Evolutionary conservation across 352 stramenopile species (phyloP), one percentile per base, ranked within the genome.

Genomic region (Saprolegnia diclina): DNA sequence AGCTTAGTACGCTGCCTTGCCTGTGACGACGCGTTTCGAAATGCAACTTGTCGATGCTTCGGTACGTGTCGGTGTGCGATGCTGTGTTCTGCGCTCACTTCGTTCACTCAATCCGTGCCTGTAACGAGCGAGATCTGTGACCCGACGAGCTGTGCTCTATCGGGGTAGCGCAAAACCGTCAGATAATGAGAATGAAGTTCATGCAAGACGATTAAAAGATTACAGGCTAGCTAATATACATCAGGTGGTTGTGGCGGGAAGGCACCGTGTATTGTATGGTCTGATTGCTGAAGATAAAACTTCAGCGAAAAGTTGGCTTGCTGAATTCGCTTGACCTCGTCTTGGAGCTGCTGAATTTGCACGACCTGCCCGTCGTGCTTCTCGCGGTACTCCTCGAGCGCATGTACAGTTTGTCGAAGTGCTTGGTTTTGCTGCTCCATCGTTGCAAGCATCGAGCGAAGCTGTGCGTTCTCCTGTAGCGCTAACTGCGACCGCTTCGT

Each of bases 391-490:
- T 46, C 45, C 21, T 67, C 62, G 21, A 67, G 44, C 19, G 62
- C 50, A 48, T 67, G 62, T 1, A 67, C 62, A 14, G 62, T 48
- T 14, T 67, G 40, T 22, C 62, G 62, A 18, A 67, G 50, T n/a
- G 16, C 32, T 59, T 59, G 40, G 24, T 67, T 67, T 24, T 67
- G 62, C 9, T 55, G 26, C 22, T 67, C 62, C 42, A 67, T 45
- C 62, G 62, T 67, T 21, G 18, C 45, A 16, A 67, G 44, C 62
- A 67, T 67, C 62, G 62, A 67, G 26, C 62, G 62, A 3, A 67
- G 35, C 37, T 67, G 62, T 18, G 44, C 40, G 26, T 67, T 67
- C 62, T 67, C 62, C 22, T 67, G 62, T 1, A 40, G 16, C 4
- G 21, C 62, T 4, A 55, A 16, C 11, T 67, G 62, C 14, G 62